Conservation (phyloP, 495 filamentous ascomycete genomes). For the Penicillium cinerascens region DNA sequence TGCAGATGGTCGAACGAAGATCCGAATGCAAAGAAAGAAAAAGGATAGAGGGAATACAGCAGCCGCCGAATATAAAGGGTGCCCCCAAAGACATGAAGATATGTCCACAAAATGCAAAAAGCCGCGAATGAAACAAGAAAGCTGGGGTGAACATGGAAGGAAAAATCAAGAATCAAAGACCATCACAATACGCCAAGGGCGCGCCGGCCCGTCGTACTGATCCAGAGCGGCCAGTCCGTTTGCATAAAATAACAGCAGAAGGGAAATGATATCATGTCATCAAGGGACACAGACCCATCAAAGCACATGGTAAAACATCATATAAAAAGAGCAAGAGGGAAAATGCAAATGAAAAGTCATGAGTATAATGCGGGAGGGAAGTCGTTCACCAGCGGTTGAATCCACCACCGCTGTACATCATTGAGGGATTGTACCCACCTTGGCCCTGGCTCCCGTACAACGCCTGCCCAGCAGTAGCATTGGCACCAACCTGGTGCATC, state of each 20-base stretch:
- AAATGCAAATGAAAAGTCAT: slow-evolving; percentile 16
- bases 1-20: slow-evolving; percentile 33
- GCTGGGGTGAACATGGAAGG: slow-evolving; percentile 22
- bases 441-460: slow-evolving; percentile 87
- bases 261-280: slow-evolving; percentile 38
- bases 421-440: slow-evolving; percentile 93
- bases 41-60: slow-evolving; percentile 27
- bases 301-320: slow-evolving; percentile 16
- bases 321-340: slow-evolving; percentile 9
- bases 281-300: slow-evolving; percentile 18
- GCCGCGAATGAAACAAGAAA: slow-evolving; percentile 21
- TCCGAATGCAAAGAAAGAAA: slow-evolving; percentile 33
- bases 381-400: slow-evolving; percentile 68
- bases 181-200: slow-evolving; percentile 36
- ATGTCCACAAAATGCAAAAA: slow-evolving; percentile 36
- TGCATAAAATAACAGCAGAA: slow-evolving; percentile 21
- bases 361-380: slow-evolving; percentile 4
- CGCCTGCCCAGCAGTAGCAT: slow-evolving; percentile 68
- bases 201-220: slow-evolving; percentile 30
- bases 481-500: slow-evolving; percentile 82
- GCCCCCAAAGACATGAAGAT: slow-evolving; percentile 27
- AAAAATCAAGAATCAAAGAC: slow-evolving; percentile 12
- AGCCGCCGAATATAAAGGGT: slow-evolving; percentile 30
- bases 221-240: slow-evolving; percentile 34
- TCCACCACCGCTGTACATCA: slow-evolving; percentile 78